phyloP scores from a whole-genome alignment of 2,329 filamentous ascomycete genomes.

The Ilyonectria sp. region DNA sequence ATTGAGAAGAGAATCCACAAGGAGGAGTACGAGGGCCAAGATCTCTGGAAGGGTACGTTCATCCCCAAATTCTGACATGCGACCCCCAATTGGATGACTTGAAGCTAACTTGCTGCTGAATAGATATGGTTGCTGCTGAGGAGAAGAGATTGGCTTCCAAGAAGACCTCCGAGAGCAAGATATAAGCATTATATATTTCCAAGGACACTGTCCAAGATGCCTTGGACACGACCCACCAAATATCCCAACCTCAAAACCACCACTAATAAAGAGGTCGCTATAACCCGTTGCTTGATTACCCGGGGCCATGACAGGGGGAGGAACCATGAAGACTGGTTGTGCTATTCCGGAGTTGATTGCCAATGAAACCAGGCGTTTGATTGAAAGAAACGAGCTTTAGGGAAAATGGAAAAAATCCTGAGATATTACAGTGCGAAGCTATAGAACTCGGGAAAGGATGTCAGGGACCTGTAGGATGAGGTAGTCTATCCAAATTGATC shows the following conservation, averaged over 20 bases:
- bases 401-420: neutral
- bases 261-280: constrained; percentile 6
- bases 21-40: constrained; percentile 89
- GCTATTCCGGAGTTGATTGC: constrained; percentile 17
- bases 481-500: constrained; percentile 14
- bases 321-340: neutral
- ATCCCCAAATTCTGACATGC: neutral
- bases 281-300: neutral
- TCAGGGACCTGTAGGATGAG: constrained; percentile 4
- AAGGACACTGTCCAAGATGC: neutral
- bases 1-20: constrained; percentile 92
- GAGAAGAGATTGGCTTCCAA: constrained; percentile 71
- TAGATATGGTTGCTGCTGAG: constrained; percentile 88
- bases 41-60: constrained; percentile 87
- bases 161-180: constrained; percentile 48
- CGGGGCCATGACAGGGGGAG: neutral
- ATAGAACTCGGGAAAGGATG: constrained; percentile 7
- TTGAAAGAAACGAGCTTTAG: constrained; percentile 1
- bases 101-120: constrained; percentile 30
- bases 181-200: constrained; percentile 26
- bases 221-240: neutral
- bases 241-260: constrained; percentile 11
- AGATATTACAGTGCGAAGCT: constrained; percentile 1
- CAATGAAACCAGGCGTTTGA: constrained; percentile 7
- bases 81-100: neutral